Conservation (phyloP, 2,329 filamentous ascomycete species). For the Cadophora malorum region DNA sequence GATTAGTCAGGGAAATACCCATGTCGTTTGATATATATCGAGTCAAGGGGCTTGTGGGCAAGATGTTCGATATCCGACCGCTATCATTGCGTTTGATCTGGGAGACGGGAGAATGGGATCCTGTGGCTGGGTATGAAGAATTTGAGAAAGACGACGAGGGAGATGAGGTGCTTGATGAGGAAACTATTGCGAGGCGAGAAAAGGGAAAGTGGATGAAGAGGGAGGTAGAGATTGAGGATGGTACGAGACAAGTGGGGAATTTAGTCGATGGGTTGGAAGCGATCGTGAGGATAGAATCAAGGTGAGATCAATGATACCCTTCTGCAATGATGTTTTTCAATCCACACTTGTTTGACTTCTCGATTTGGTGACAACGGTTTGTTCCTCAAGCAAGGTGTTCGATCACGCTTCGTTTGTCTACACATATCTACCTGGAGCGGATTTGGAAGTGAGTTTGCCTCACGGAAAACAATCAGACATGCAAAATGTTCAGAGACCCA, state of each 20-base stretch:
- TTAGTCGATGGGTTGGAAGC: conserved; percentile 79
- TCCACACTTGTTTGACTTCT: conserved; percentile 1
- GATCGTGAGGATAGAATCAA: conserved; percentile 70
- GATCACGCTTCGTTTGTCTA: conserved; percentile 6
- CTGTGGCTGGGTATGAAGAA: conserved; percentile 68
- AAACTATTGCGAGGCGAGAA: conserved; percentile 29
- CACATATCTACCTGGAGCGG: conserved; percentile 5
- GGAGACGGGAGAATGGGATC: conserved; percentile 93
- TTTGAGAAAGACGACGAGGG: conserved; percentile 61
- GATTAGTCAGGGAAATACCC: conserved; percentile 60
- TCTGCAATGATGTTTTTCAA: background rate
- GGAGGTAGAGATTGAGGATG: conserved; percentile 80
- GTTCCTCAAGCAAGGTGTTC: background rate
- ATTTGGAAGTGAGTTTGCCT: conserved; percentile 17
- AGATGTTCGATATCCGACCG: conserved; percentile 69
- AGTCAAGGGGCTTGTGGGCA: conserved; percentile 78
- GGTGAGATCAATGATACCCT: conserved; percentile 33
- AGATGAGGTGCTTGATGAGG: conserved; percentile 49
- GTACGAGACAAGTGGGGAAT: conserved; percentile 82
- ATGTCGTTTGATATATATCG: conserved; percentile 81
- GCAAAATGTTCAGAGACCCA: background rate
- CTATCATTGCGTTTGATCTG: conserved; percentile 73
- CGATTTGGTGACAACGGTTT: background rate
- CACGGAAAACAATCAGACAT: background rate
- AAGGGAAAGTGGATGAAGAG: conserved; percentile 73